Evolutionary conservation across 805 yeast species (phyloP), one percentile per base, ranked within the genome.

Genomic region (Candida saitoana): DNA sequence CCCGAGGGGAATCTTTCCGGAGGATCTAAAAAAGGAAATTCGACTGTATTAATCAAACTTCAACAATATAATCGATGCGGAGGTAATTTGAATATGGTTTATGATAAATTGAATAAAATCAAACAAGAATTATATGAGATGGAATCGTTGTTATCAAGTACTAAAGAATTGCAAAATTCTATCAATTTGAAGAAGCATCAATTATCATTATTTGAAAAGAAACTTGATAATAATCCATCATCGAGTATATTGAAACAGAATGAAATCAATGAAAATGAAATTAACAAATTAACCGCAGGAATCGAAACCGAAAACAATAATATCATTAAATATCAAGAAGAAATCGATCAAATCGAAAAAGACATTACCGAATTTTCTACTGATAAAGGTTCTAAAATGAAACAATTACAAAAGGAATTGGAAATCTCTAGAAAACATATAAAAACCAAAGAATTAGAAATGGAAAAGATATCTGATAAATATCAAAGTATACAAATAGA

Each of bases 1-100:
- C 99, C 99, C 0, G 88, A 84, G 50, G 99, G 99, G 12, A 87
- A 96, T 5, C 69, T 93, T 19, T 86, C 96, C 1, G 99, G 99
- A 37, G 98, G 98, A n/a, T 82, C 95, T 16, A 74, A 91, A 50
- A 80, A 73, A 48, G 69, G 70, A 38, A 66, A 77, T 12, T 72
- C 78, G 1, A 76, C 88, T 0, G 60, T 84, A 2, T 68, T 90
- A 43, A 59, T 78, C 8, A 78, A 77, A 34, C 77, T 89, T 58
- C 91, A 84, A 53, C 76, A 76, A 44, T 82, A 74, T 50, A 84
- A 85, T 52, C 59, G 54, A 12, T 54, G 76, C 9, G 64, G 66
- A 18, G 51, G 54, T 7, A 64, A 68, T 43, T 57, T 79, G 9
- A 60, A 62, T 14, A 55, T 48, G 2, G 53, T 79, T 30, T 76